phyloP scores from a whole-genome alignment of 2,329 filamentous ascomycete species.

The Penicillium sp. region DNA sequence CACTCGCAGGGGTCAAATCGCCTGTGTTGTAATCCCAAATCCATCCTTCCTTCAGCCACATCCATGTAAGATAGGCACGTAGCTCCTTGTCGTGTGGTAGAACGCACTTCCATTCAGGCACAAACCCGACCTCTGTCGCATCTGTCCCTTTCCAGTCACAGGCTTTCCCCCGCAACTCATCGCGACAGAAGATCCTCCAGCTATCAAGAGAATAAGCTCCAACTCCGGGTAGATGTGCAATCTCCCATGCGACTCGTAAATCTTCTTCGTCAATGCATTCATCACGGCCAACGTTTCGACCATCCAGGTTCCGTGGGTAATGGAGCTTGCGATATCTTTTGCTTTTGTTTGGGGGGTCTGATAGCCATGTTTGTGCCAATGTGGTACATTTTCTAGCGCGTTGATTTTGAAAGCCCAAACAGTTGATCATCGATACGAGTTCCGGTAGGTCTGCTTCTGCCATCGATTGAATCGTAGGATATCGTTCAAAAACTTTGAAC shows the following conservation, averaged over 20 bases:
- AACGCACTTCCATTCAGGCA: conserved; percentile 89
- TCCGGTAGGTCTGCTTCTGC: conserved; percentile 56
- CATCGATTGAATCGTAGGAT: conserved; percentile 65
- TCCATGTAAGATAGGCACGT: conserved; percentile 82
- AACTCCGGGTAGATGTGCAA: conserved; percentile 74
- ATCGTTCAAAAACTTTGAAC: conserved; percentile 63
- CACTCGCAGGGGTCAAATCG: conserved; percentile 40
- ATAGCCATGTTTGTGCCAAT: conserved; percentile 68
- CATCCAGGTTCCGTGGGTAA: conserved; percentile 53
- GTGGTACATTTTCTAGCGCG: conserved; percentile 67
- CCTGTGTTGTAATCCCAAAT: conserved; percentile 75
- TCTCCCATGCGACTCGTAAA: conserved; percentile 67
- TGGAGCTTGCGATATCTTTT: conserved; percentile 57
- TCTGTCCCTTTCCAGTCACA: conserved; percentile 63
- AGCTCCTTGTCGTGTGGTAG: conserved; percentile 82
- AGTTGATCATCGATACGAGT: conserved; percentile 62
- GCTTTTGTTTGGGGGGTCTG: conserved; percentile 58
- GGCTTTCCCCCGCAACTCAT: conserved; percentile 66
- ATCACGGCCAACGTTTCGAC: conserved; percentile 47
- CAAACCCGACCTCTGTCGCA: conserved; percentile 53
- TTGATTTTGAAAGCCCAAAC: conserved; percentile 68
- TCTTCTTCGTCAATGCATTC: conserved; percentile 51
- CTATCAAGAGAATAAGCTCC: conserved; percentile 82
- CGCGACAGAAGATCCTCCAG: conserved; percentile 91
- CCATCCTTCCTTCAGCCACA: conserved; percentile 86